Evolutionary conservation across 2,329 filamentous ascomycete species (phyloP), one percentile per base, ranked within the genome.

Genomic region (Pseudocercospora macadamiae): DNA sequence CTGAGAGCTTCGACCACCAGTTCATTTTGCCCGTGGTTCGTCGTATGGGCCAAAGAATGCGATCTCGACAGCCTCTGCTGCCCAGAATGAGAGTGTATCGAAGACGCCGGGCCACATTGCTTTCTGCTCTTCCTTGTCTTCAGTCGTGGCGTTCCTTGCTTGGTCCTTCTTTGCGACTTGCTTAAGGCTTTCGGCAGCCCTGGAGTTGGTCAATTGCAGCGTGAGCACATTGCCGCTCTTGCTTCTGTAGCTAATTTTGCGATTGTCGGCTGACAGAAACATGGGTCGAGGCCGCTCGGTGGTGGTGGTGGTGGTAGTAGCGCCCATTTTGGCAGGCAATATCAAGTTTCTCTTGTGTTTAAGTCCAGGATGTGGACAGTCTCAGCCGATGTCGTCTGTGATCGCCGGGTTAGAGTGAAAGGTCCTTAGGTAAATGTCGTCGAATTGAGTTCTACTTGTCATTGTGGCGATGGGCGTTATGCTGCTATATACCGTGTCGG

Each of bases 21-120:
- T 28, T 60, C 47, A 60, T 42, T 48, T 60, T 4, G 23, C 28
- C 30, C 37, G 30, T 48, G 62, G 57, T 48, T 66, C 64, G 30
- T 66, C 63, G 49, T 66, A 66, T 12, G 63, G 61, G 9, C 63
- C 64, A 48, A 64, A 66, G 32, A 51, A 53, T 19, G 64, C 63
- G 26, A 66, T 59, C 57, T 66, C 64, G 23, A 66, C 47, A 19
- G 61, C 61, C 32, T 66, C 64, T 56, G 60, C 59, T 37, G 59
- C 55, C 59, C 61, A 64, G 51, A 65, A 64, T 45, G 59, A 60
- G 6, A 66, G 30, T 8, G 64, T 63, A 54, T 66, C 64, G 48
- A 62, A 62, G 23, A 66, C 32, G n/a, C 59, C 63, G 8, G 56
- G 45, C 54, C 62, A 62, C 25, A 60, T 51, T 14, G 60, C 60